phyloP scores from a whole-genome alignment of 257 asterid species.

The Anisodus acutangulus region DNA sequence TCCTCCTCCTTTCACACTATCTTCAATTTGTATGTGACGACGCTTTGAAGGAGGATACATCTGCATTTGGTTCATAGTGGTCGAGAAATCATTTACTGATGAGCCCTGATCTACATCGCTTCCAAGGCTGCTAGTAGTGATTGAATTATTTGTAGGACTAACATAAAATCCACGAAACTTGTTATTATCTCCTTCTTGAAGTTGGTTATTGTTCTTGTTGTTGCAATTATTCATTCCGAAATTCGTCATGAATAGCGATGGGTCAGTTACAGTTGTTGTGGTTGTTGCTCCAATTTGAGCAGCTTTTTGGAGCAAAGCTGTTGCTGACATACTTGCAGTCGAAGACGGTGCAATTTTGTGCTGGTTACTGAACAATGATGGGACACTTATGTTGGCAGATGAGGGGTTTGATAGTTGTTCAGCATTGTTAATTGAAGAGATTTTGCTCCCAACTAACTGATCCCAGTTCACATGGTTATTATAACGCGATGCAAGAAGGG shows the following conservation, averaged over 20 bases:
- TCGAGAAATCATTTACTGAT: conserved; percentile 45
- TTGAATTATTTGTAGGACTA: conserved; percentile 40
- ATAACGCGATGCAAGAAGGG: conserved; percentile 35
- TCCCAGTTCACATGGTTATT: conserved; percentile 54
- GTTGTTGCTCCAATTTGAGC: conserved; percentile 68
- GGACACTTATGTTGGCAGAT: conserved; percentile 44
- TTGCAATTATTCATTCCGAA: conserved; percentile 48
- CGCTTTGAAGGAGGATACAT: conserved; percentile 61
- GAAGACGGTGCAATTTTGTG: conserved; percentile 29
- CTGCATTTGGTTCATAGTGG: conserved; percentile 45
- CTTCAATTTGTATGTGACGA: conserved; percentile 49
- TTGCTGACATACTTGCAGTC: conserved; percentile 65
- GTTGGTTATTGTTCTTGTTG: conserved; percentile 22
- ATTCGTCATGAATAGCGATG: conserved; percentile 48
- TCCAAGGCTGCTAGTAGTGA: conserved; percentile 37
- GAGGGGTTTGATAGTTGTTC: conserved; percentile 36
- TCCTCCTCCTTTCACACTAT: conserved; percentile 42
- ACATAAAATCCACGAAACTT: conserved; percentile 53
- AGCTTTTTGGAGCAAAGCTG: conserved; percentile 85
- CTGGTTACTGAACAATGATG: conserved; percentile 65
- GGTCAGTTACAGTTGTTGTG: conserved; percentile 42
- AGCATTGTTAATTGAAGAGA: conserved; percentile 31
- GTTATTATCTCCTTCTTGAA: conserved; percentile 39
- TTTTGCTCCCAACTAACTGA: conserved; percentile 50
- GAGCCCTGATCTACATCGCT: conserved; percentile 52